Evolutionary conservation across 768 basidiomycete species (phyloP).

Genomic region (Lactarius pseudohatsudake): DNA sequence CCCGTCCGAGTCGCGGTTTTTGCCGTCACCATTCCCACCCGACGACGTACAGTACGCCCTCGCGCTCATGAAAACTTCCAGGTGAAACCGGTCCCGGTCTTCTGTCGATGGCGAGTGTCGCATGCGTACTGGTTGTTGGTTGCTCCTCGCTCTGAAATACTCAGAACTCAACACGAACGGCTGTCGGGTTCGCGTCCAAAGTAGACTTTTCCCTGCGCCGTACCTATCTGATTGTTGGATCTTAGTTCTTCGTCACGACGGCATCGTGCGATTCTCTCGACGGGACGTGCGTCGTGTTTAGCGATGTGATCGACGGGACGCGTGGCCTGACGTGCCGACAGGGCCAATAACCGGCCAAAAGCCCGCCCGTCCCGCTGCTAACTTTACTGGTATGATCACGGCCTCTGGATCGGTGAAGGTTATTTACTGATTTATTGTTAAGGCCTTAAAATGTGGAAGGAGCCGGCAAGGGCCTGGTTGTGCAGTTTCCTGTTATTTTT

Average conservation of each 20-base stretch:
- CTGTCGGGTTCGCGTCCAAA: slow-evolving; percentile 57
- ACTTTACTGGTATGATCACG: slow-evolving; percentile 68
- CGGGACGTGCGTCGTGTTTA: slow-evolving; percentile 92
- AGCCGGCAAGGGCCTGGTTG: not conserved
- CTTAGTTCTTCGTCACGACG: slow-evolving; percentile 93
- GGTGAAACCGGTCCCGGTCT: slow-evolving; percentile 89
- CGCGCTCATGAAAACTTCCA: slow-evolving; percentile 78
- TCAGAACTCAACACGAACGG: slow-evolving; percentile 94
- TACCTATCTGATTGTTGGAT: slow-evolving; percentile 2
- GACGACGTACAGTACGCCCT: slow-evolving; percentile 12
- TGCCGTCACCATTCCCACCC: not conserved
- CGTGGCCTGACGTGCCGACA: slow-evolving; percentile 58
- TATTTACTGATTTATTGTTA: not conserved
- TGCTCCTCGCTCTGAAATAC: slow-evolving; percentile 37
- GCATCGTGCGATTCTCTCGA: slow-evolving; percentile 95
- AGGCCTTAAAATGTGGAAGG: slow-evolving; percentile 37
- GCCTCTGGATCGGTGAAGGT: too few relatives aligned
- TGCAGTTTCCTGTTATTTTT: not conserved
- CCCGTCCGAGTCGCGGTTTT: not conserved
- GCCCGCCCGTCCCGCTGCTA: slow-evolving; percentile 55
- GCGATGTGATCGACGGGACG: slow-evolving; percentile 72
- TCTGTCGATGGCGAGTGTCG: slow-evolving; percentile 74
- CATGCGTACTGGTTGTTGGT: not conserved
- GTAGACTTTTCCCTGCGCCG: not conserved
- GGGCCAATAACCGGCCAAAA: slow-evolving; percentile 90